These are phyloP conservation scores for Allium cepa DNA, from an alignment of 106 monocot species.

Conservation along the genomic window DNA sequence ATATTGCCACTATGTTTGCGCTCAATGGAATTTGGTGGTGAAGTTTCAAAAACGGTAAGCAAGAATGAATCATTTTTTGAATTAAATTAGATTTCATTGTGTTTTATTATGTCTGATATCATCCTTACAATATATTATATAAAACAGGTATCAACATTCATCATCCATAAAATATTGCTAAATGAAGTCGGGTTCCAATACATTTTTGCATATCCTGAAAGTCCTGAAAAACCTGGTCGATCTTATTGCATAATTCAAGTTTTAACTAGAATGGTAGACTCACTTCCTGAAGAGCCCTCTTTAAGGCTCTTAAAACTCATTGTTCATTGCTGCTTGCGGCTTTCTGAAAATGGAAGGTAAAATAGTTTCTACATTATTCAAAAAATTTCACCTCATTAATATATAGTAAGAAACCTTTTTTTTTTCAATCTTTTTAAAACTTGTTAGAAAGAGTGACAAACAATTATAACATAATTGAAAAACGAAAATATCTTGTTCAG, in stretches of 20 bases:
- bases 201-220: constrained; percentile 36
- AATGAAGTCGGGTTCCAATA: constrained; percentile 52
- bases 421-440: too few relatives aligned
- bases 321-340: constrained; percentile 34
- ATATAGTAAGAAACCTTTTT: too few relatives aligned
- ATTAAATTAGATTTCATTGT: background rate
- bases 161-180: constrained; percentile 49
- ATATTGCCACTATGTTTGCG: constrained; percentile 78
- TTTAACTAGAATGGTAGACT: constrained; percentile 27
- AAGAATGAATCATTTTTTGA: background rate
- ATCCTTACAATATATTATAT: background rate
- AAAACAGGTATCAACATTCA: constrained; percentile 53
- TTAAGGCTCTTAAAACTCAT: constrained; percentile 40
- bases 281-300: constrained; percentile 28
- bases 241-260: constrained; percentile 27
- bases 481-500: too few relatives aligned
- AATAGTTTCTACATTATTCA: background rate
- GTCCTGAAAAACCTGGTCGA: constrained; percentile 37
- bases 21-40: constrained; percentile 69
- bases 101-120: background rate
- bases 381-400: too few relatives aligned
- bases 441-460: too few relatives aligned
- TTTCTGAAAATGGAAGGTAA: constrained; percentile 34
- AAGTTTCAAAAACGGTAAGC: constrained; percentile 76
- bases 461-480: too few relatives aligned